These are phyloP conservation scores for Ogataea neopini DNA, from an alignment of 805 yeast species.

Conservation along the genomic window DNA sequence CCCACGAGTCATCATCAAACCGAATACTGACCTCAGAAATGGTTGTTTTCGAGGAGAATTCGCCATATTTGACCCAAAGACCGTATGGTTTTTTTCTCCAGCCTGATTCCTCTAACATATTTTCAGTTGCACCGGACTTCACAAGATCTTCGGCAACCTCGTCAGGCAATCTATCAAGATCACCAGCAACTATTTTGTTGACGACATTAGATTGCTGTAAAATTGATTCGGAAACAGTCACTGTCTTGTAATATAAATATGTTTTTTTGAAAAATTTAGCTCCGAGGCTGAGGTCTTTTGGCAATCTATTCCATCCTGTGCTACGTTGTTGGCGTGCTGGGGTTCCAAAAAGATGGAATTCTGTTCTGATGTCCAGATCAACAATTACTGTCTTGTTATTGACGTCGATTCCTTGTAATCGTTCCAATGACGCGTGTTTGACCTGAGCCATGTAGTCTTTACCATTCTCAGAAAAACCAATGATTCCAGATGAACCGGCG, in stretches of 20 bases:
- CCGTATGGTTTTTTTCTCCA: slow-evolving; percentile 53
- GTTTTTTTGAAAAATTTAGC: slow-evolving; percentile 12
- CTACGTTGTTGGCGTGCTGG: neutral
- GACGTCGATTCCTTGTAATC: neutral
- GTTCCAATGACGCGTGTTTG: neutral
- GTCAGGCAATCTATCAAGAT: slow-evolving; percentile 9
- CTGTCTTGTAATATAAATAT: slow-evolving; percentile 19
- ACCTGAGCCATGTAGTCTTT: neutral
- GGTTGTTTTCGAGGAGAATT: slow-evolving; percentile 34
- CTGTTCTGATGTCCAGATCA: slow-evolving; percentile 20
- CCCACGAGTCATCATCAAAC: slow-evolving; percentile 77
- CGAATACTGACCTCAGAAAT: slow-evolving; percentile 65
- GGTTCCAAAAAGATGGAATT: slow-evolving; percentile 13
- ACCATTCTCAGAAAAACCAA: neutral
- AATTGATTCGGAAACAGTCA: slow-evolving; percentile 7
- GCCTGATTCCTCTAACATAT: slow-evolving; percentile 26
- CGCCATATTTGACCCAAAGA: slow-evolving; percentile 61
- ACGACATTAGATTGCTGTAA: slow-evolving; percentile 19
- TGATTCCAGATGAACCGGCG: neutral
- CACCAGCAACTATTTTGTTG: slow-evolving; percentile 10
- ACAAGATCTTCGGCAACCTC: slow-evolving; percentile 11
- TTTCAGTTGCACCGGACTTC: neutral
- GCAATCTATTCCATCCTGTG: slow-evolving; percentile 20
- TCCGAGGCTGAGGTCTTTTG: slow-evolving; percentile 25
- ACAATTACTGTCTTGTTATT: slow-evolving; percentile 14